These are phyloP conservation scores for Thuidium tamariscinum DNA, from an alignment of 225 moss, liverwort and hornwort genomes.

Conservation along the genomic window DNA sequence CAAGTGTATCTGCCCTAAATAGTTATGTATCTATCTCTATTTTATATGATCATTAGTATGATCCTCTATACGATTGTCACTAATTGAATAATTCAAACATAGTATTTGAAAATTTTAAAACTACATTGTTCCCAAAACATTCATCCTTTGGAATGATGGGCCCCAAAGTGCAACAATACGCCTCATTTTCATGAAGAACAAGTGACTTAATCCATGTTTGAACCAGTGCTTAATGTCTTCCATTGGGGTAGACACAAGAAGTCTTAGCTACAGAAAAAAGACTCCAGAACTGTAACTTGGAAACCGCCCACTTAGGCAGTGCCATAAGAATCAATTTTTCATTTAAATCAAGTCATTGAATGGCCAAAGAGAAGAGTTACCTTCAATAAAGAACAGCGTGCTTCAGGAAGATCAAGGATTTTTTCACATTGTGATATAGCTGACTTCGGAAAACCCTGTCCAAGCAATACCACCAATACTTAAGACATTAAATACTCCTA, in stretches of 20 bases:
- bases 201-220: not conserved
- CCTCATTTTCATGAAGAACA: not conserved
- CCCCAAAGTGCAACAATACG: not conserved
- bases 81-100: not conserved
- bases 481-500: not conserved
- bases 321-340: not conserved
- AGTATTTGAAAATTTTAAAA: not conserved
- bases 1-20: not conserved
- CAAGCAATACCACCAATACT: not conserved
- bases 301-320: not conserved
- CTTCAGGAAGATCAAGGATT: slow-evolving; percentile 51
- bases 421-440: slow-evolving; percentile 49
- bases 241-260: not conserved
- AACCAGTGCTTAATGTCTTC: not conserved
- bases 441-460: slow-evolving; percentile 42
- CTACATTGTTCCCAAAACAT: not conserved
- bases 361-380: not conserved
- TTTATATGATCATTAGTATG: not conserved
- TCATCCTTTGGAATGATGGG: not conserved
- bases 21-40: not conserved
- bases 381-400: slow-evolving; percentile 59
- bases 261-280: not conserved
- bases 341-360: not conserved
- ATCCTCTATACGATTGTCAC: not conserved
- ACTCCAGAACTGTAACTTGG: not conserved